These are phyloP conservation scores for Cyclocybe aegerita DNA, from an alignment of 768 basidiomycete genomes.

Conservation along the genomic window DNA sequence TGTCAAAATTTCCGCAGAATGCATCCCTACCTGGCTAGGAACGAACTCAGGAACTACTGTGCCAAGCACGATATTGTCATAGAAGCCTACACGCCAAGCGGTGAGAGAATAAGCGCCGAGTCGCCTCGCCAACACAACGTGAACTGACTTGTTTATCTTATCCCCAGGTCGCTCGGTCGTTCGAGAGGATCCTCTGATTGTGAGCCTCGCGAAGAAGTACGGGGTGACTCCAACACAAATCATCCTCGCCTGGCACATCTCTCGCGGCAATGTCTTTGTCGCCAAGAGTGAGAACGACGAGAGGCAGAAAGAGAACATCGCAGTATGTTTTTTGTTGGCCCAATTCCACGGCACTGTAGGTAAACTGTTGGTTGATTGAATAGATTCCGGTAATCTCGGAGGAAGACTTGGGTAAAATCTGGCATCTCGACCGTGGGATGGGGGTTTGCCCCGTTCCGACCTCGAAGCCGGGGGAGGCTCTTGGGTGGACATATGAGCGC, in stretches of 20 bases:
- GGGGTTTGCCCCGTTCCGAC: conserved; percentile 39
- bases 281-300: conserved; percentile 44
- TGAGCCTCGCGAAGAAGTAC: conserved; percentile 43
- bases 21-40: conserved; percentile 53
- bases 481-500: conserved; percentile 36
- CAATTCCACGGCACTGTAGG: neutral
- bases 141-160: neutral
- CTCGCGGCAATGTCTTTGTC: conserved; percentile 39
- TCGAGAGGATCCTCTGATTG: conserved; percentile 43
- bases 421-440: conserved; percentile 40
- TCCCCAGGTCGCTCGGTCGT: conserved; percentile 42
- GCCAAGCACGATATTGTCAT: too few species aligned
- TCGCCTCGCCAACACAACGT: neutral
- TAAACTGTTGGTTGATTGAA: too few species aligned
- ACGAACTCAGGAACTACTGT: conserved; percentile 46
- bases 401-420: too few species aligned
- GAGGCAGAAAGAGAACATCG: conserved; percentile 48
- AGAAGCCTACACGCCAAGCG: conserved; percentile 50
- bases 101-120: conserved; percentile 15
- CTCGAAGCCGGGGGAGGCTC: conserved; percentile 30
- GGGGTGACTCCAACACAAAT: conserved; percentile 42
- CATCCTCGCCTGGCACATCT: conserved; percentile 48
- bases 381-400: too few species aligned
- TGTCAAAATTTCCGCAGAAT: conserved; percentile 28
- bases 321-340: conserved; percentile 24